Conservation (phyloP, 208 protist species). For the Trypanosoma scelopori region DNA sequence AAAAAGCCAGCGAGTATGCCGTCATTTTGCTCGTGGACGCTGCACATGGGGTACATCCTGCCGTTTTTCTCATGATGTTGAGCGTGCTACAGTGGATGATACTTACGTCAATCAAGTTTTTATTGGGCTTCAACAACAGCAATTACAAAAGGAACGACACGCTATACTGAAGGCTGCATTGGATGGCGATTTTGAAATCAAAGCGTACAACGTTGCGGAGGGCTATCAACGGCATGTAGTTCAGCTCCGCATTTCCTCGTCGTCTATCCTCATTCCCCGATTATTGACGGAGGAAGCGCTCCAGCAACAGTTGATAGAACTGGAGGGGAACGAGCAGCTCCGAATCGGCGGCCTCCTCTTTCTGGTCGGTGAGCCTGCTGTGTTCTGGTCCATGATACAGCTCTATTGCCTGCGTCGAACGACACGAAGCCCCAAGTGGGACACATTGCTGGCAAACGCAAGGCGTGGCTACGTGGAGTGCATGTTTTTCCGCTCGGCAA, state of each 20-base stretch:
- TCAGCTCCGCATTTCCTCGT: slow-evolving; percentile 19
- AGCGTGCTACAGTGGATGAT: slow-evolving; percentile 22
- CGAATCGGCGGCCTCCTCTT: slow-evolving; percentile 36
- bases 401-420: slow-evolving; percentile 27
- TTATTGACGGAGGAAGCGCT: slow-evolving; percentile 26
- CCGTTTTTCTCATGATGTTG: slow-evolving; percentile 40
- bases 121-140: slow-evolving; percentile 30
- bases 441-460: slow-evolving; percentile 33
- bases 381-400: slow-evolving; percentile 48
- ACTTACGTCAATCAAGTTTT: slow-evolving; percentile 10
- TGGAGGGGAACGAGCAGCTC: slow-evolving; percentile 33
- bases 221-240: slow-evolving; percentile 23
- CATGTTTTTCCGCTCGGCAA: slow-evolving; percentile 34
- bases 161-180: slow-evolving; percentile 33
- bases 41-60: slow-evolving; percentile 47
- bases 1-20: slow-evolving; percentile 39
- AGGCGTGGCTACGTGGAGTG: slow-evolving; percentile 37
- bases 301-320: slow-evolving; percentile 26
- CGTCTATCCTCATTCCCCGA: slow-evolving; percentile 22
- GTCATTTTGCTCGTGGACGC: slow-evolving; percentile 43
- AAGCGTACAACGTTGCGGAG: slow-evolving; percentile 20
- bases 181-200: slow-evolving; percentile 36
- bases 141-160: slow-evolving; percentile 34
- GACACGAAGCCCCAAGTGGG: slow-evolving; percentile 34
- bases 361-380: slow-evolving; percentile 30